Conservation (phyloP, 768 basidiomycete species). For the Coprinopsis cinerea region DNA sequence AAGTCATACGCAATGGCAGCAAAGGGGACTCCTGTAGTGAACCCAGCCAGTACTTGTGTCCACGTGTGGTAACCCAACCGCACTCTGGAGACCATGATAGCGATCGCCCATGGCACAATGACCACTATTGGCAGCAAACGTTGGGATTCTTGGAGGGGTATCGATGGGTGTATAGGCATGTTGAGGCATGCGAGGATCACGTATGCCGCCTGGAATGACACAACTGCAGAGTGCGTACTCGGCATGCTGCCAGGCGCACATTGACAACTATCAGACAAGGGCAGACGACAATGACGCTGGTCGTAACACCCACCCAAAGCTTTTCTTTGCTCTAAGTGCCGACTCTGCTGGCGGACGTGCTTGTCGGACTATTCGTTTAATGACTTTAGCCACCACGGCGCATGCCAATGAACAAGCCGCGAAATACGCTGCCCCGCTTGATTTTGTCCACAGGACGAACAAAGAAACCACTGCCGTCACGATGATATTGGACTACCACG, state of each 20-base stretch:
- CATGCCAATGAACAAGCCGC: conserved; percentile 51
- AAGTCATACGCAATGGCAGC: conserved; percentile 50
- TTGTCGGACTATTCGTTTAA: conserved; percentile 60
- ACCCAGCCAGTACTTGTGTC: conserved; percentile 60
- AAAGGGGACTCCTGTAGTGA: conserved; percentile 46
- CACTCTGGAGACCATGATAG: conserved; percentile 59
- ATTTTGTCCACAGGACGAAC: conserved; percentile 54
- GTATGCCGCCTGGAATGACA: conserved; percentile 59
- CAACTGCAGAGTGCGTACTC: conserved; percentile 71
- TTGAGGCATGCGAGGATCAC: conserved; percentile 49
- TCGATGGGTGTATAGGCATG: conserved; percentile 53
- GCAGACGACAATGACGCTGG: neutral
- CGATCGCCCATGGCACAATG: conserved; percentile 46
- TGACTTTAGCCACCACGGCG: conserved; percentile 49
- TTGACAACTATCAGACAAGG: neutral
- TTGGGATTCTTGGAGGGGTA: conserved; percentile 33
- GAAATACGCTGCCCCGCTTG: conserved; percentile 58
- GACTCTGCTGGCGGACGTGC: conserved; percentile 44
- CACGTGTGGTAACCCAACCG: conserved; percentile 76
- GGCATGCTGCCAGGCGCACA: conserved; percentile 55
- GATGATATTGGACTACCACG: conserved; percentile 48
- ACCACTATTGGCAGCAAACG: conserved; percentile 43
- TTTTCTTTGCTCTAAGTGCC: conserved; percentile 37
- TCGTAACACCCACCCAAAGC: conserved; percentile 55
- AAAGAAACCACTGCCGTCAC: conserved; percentile 47